These are phyloP conservation scores for Pythium aristosporum DNA, from an alignment of 352 stramenopile genomes.

Conservation along the genomic window DNA sequence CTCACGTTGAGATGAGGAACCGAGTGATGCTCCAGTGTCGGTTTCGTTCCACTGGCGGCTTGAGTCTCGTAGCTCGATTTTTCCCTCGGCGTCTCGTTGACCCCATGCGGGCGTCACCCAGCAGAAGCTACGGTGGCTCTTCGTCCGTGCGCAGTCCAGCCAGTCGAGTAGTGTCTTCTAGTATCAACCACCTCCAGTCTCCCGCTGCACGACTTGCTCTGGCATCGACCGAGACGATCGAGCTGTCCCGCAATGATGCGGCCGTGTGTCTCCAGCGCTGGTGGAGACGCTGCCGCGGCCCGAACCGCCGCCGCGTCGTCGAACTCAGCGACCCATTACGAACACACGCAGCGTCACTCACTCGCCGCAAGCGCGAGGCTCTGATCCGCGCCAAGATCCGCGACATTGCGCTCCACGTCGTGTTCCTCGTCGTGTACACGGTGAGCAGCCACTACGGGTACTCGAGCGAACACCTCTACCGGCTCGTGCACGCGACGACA, in stretches of 20 bases:
- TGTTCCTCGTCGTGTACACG: constrained; percentile 48
- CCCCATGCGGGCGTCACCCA: too few species aligned
- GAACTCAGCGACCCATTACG: constrained; percentile 35
- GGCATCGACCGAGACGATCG: constrained; percentile 36
- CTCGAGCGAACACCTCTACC: constrained; percentile 35
- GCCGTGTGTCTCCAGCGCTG: constrained; percentile 45
- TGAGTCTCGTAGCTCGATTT: too few species aligned
- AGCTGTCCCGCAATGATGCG: constrained; percentile 39
- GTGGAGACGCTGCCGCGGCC: constrained; percentile 34
- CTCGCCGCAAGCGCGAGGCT: constrained; percentile 29
- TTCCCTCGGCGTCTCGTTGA: too few species aligned
- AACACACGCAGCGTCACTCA: constrained; percentile 31
- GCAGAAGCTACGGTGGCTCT: too few species aligned
- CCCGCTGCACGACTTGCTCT: background rate
- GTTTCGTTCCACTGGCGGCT: too few species aligned
- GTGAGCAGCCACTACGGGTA: constrained; percentile 33
- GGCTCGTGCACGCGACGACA: constrained; percentile 32
- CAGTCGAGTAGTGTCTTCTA: too few species aligned
- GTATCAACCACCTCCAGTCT: too few species aligned
- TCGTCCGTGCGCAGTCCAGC: too few species aligned
- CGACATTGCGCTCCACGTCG: constrained; percentile 43
- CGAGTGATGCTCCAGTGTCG: too few species aligned
- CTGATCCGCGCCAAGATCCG: constrained; percentile 47
- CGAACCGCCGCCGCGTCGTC: constrained; percentile 34
- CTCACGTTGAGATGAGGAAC: too few species aligned